Evolutionary conservation across 2,329 filamentous ascomycete genomes (phyloP), one percentile per base, ranked within the genome.

Genomic region (Sporothrix euskadiensis): DNA sequence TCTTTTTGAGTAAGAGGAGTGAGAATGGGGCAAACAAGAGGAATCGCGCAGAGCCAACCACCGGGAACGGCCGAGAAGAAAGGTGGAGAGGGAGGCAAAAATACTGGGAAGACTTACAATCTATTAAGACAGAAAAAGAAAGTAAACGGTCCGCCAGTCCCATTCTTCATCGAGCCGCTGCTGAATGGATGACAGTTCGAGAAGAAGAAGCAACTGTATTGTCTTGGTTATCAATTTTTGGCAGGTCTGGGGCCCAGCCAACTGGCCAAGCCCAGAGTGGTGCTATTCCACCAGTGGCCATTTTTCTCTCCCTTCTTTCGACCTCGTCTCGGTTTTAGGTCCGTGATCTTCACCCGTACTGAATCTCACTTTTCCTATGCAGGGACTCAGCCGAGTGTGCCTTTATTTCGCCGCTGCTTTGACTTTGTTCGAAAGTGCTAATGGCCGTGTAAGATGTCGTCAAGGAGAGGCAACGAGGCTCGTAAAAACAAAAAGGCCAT

Each of bases 61-160:
- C 30, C 47, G 66, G 66, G 49, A 69, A 56, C 66, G 66, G 56
- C 66, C 66, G 66, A 56, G 32, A 22, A 16, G 39, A 41, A 41
- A 49, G 47, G 39, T 63, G 59, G 59, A 26, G 32, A 63, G 59
- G 59, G 59, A 39, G 59, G 59, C 59, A 39, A 44, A 41, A 12
- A 30, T 12, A 56, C 22, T 30, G 26, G 44, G 7, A 49, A 66
- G 8, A 47, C 8, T 7, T 14, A n/a, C 32, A 22, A n/a, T 6
- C 12, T 16, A 47, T 30, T 19, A 22, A 4, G n/a, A 47, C 39
- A 41, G 12, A 22, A 66, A 47, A 47, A 66, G 22, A 19, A 47
- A 66, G 39, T 22, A 26, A 66, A 12, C 4, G n/a, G 10, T 6
- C 16, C 32, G 57, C 35, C 16, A 30, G 61, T 47, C 61, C 30